Evolutionary conservation across 345 rosid genomes (phyloP).

Genomic region (Camelina hispida): DNA sequence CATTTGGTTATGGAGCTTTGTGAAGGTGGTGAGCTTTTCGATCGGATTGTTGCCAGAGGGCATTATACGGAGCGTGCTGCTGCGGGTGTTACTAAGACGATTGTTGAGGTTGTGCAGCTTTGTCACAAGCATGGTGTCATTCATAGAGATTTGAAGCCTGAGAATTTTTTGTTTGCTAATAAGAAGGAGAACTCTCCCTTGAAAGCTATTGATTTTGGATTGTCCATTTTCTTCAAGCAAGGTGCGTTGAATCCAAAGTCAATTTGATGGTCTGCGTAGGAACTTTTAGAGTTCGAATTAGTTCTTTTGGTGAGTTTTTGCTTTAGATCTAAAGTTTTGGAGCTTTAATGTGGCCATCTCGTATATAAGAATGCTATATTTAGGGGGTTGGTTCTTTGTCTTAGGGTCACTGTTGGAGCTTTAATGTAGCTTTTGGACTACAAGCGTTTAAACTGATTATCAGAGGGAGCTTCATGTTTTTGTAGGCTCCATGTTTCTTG

Average conservation of each 20-base stretch:
- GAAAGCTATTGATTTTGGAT: conserved; percentile 98
- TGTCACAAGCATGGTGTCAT: conserved; percentile 98
- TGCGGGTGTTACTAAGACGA: conserved; percentile 86
- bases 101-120: conserved; percentile 93
- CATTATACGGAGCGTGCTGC: conserved; percentile 99
- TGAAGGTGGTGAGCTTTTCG: conserved; percentile 98
- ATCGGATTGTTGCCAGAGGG: conserved; percentile 98
- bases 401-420: neutral
- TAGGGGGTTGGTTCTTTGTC: neutral
- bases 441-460: conserved; percentile 5
- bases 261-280: conserved; percentile 1
- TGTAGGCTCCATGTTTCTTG: conserved; percentile 23
- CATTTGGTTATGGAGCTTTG: conserved; percentile 99
- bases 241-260: conserved; percentile 49
- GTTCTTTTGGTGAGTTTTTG: neutral
- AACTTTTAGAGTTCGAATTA: neutral
- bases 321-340: neutral
- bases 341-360: conserved; percentile 1
- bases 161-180: conserved; percentile 94
- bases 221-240: conserved; percentile 98
- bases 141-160: conserved; percentile 98
- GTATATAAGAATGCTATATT: neutral
- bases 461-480: conserved; percentile 19
- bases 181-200: conserved; percentile 99
- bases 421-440: conserved; percentile 23